phyloP scores from a whole-genome alignment of 768 basidiomycete genomes.

The Pulveroboletus sp. region DNA sequence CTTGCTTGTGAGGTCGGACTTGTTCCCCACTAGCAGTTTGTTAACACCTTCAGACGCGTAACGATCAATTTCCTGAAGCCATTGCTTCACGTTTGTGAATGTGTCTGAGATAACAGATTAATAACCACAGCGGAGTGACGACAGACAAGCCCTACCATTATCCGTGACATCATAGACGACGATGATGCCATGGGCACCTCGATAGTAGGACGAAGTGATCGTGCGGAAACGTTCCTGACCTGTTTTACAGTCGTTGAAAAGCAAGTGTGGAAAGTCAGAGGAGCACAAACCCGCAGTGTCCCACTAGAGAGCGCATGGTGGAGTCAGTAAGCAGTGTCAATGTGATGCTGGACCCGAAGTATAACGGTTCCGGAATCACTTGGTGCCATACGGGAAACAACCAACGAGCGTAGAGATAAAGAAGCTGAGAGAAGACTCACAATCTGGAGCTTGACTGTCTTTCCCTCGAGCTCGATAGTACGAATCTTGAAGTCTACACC shows the following conservation, averaged over 20 bases:
- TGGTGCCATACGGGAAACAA: background rate
- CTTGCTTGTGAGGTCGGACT: slow-evolving; percentile 97
- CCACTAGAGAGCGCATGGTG: slow-evolving; percentile 53
- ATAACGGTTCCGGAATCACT: background rate
- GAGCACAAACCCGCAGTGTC: slow-evolving; percentile 81
- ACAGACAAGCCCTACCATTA: slow-evolving; percentile 52
- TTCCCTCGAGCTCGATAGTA: slow-evolving; percentile 97
- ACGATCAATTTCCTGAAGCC: slow-evolving; percentile 89
- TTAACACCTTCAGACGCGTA: slow-evolving; percentile 99
- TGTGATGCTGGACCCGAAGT: background rate
- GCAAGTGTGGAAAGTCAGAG: background rate
- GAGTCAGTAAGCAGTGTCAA: slow-evolving; percentile 8
- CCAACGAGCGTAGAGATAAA: slow-evolving; percentile 1
- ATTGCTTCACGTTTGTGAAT: slow-evolving; percentile 93
- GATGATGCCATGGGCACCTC: slow-evolving; percentile 97
- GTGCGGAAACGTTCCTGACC: slow-evolving; percentile 99
- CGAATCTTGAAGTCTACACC: slow-evolving; percentile 99
- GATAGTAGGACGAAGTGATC: slow-evolving; percentile 99
- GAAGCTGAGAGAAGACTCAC: slow-evolving; percentile 47
- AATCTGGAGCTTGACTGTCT: slow-evolving; percentile 98
- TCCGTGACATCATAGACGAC: slow-evolving; percentile 99
- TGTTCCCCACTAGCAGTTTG: slow-evolving; percentile 98
- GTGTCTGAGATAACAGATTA: slow-evolving; percentile 58
- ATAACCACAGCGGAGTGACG: slow-evolving; percentile 1
- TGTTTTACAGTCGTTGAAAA: slow-evolving; percentile 27